Percentiles rank a stretch among this genome's conserved stretches.
phyloP scores from a whole-genome alignment of 129 eudicot species.

The Chrysanthemum seticuspe region DNA sequence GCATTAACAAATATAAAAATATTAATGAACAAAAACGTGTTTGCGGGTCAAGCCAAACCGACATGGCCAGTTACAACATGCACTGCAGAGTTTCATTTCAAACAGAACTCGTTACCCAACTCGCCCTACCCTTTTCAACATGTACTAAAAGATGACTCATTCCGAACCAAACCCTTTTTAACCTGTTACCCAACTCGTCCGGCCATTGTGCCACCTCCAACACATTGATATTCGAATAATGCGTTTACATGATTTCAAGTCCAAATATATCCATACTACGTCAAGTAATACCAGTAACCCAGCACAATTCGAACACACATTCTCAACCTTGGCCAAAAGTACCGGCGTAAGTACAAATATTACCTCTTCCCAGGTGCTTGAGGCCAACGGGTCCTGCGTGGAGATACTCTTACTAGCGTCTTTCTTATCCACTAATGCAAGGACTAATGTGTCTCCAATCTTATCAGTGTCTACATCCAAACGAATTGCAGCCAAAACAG shows the following conservation, averaged over 20 bases:
- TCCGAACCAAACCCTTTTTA: no score
- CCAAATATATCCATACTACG: background rate
- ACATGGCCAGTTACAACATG: no score
- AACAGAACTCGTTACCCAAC: no score
- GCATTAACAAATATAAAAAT: no score
- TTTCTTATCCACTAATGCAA: conserved; percentile 67
- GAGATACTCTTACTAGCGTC: conserved; percentile 39
- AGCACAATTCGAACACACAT: background rate
- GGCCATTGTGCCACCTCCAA: no score
- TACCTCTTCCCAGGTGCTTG: conserved; percentile 92
- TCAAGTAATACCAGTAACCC: background rate
- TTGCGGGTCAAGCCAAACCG: no score
- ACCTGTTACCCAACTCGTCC: background rate
- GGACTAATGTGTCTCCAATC: conserved; percentile 71
- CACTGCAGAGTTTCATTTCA: no score
- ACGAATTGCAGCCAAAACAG: conserved; percentile 76
- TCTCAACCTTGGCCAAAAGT: background rate
- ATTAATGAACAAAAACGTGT: no score
- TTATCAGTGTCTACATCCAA: conserved; percentile 65
- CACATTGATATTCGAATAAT: background rate
- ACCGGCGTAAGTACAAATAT: background rate
- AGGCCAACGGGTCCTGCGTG: conserved; percentile 65
- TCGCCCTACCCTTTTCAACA: no score
- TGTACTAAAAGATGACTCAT: no score
- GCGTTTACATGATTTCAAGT: background rate